These are phyloP conservation scores for Ceratocystis diversiconidia DNA, from an alignment of 2,329 filamentous ascomycete species.

Conservation along the genomic window DNA sequence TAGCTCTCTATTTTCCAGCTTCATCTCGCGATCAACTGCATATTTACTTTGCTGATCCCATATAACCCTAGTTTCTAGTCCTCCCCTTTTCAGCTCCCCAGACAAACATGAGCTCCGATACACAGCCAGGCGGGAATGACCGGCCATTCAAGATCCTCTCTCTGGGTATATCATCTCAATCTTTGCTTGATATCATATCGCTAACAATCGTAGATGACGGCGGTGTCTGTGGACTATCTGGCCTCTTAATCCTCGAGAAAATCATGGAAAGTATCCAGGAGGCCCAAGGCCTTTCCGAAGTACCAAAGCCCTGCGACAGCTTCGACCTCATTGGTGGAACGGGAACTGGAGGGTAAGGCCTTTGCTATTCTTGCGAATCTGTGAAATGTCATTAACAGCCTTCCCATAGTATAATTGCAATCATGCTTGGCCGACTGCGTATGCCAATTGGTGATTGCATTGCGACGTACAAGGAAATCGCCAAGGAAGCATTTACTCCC, in stretches of 20 bases:
- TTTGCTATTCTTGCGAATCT: background rate
- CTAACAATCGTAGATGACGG: slow-evolving; percentile 19
- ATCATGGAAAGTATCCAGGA: slow-evolving; percentile 21
- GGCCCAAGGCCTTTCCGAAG: slow-evolving; percentile 16
- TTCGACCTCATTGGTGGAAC: slow-evolving; percentile 25
- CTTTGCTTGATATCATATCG: background rate
- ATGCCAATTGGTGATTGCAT: background rate
- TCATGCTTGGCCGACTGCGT: background rate
- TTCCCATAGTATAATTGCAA: background rate
- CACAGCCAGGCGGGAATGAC: no score
- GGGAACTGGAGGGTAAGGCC: slow-evolving; percentile 23
- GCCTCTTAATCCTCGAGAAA: slow-evolving; percentile 22
- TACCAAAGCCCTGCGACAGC: slow-evolving; percentile 22
- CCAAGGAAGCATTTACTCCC: background rate
- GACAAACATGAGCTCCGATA: no score
- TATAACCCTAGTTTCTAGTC: no score
- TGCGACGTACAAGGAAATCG: background rate
- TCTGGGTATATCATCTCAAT: background rate
- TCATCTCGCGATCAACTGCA: no score
- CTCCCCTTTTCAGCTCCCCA: no score
- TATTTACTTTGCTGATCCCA: no score
- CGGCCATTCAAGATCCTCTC: background rate
- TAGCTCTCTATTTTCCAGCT: no score
- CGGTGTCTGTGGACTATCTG: slow-evolving; percentile 22
- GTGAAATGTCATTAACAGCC: background rate